Conservation (phyloP, 441 rosid species). For the Melastoma candidum region DNA sequence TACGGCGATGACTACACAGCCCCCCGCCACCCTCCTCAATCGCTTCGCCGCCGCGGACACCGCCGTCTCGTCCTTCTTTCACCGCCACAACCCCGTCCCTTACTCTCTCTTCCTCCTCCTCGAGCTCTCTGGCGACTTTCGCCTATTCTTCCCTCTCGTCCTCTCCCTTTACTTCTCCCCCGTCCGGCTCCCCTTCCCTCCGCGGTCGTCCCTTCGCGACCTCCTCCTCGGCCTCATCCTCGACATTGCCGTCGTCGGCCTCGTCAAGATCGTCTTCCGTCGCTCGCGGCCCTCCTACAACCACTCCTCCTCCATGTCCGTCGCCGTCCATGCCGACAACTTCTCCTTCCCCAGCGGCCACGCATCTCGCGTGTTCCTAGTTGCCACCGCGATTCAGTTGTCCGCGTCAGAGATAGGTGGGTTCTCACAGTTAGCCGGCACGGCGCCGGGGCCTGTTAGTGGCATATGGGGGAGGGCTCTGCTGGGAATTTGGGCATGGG, state of each 20-base stretch:
- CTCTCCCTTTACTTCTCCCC: slow-evolving; percentile 51
- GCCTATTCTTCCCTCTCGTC: slow-evolving; percentile 64
- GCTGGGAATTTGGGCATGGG: slow-evolving; percentile 47
- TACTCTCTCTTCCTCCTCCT: slow-evolving; percentile 41
- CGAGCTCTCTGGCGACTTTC: slow-evolving; percentile 76
- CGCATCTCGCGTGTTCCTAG: slow-evolving; percentile 69
- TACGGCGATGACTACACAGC: slow-evolving; percentile 4
- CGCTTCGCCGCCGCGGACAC: slow-evolving; percentile 31
- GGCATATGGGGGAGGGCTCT: slow-evolving; percentile 21
- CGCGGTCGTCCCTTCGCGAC: slow-evolving; percentile 19
- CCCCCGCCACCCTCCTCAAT: slow-evolving; percentile 14
- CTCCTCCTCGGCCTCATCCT: slow-evolving; percentile 72
- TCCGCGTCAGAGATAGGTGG: slow-evolving; percentile 12
- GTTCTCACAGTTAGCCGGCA: slow-evolving; percentile 9
- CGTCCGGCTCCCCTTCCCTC: neutral
- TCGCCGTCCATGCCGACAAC: slow-evolving; percentile 56
- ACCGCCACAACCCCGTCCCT: slow-evolving; percentile 41
- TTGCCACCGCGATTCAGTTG: slow-evolving; percentile 46
- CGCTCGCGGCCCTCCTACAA: slow-evolving; percentile 81
- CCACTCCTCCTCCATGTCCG: slow-evolving; percentile 42
- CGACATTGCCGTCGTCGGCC: slow-evolving; percentile 65
- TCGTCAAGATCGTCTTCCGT: slow-evolving; percentile 57
- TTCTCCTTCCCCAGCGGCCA: slow-evolving; percentile 93
- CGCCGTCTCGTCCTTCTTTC: slow-evolving; percentile 38
- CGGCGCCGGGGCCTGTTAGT: slow-evolving; percentile 8